Base-by-base conservation (phyloP, 2,329 filamentous ascomycete genomes). In the Colletotrichum kahawae region DNA sequence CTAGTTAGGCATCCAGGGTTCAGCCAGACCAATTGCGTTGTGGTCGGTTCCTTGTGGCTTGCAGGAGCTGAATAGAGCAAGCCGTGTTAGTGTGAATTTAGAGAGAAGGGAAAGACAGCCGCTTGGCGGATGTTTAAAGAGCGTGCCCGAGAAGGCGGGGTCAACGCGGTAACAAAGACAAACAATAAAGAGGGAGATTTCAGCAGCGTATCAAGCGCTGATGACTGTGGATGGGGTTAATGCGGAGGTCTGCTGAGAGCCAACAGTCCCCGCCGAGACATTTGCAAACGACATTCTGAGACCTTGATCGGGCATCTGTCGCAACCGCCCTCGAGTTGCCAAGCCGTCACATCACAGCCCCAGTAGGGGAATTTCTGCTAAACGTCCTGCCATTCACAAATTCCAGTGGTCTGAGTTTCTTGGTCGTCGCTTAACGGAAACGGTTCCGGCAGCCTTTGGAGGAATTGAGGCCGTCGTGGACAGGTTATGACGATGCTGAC, bases 51-150 rank as follows among this genome's bases (percentile, higher is more conserved):
- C 77, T 43, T 76, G 78, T 82, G 80, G 79, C 79, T 82, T 83
- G 81, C 83, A 83, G 79, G 77, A 85, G 83, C 83, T 85, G 83
- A 85, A 80, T 78, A 78, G 33, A 34, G 29, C 64, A 71, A 76
- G 57, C 29, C 9, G 33, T 24, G 38, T 70, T 76, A 66, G 59
- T 38, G 70, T n/a, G 31, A 60, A 54, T 36, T 38, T 33, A 54
- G 71, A 62, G 27, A 36, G 65, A 33, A 65, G 38, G 38, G 60
- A 13, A n/a, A 34, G 51, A 69, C 29, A 62, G 51, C 62, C 64
- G 60, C 59, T 12, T 24, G 38, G 9, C 43, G 38, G 12, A 38
- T 69, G 59, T 9, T 56, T 29, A 48, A 65, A 29, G 54, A 24
- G 36, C 27, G 64, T 59, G 36, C 36, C 33, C 29, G 36, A 54